Base-by-base conservation (phyloP, 257 asterid genomes). In the Thymus mandschuricus region DNA sequence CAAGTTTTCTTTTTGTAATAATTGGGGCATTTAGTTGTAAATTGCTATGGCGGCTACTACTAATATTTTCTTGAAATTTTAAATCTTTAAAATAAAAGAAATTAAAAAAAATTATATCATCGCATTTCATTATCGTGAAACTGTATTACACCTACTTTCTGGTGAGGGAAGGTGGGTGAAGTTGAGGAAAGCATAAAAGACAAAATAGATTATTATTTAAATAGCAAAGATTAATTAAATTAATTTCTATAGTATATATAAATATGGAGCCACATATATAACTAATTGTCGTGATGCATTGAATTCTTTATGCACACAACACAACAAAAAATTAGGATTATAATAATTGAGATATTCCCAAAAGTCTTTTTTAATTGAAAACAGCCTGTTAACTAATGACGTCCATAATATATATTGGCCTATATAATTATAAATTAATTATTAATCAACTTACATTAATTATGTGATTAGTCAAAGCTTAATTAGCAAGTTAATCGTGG, bases 351-450 rank as follows among this genome's bases (percentile, higher is more conserved):
- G 52, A 75, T 71, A 78, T 64, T 79, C 67, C 43, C 35, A 31
- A 79, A 66, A 79, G 83, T 76, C 76, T 48, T 66, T 49, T 76
- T 79, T 35, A 49, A 67, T 66, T 79, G 87, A 79, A 74, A 76
- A 79, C 79, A 73, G 80, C 82, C 77, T 67, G 81, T 75, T 45
- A 75, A 61, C 33, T 54, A 64, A 83, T 80, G 86, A 78, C 76
- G 70, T 61, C 80, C 75, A 55, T 56, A 45, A 15, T 57, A 73
- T 74, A 4, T 69, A 1, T 5, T 73, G 54, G 33, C 49, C 5
- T 61, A 71, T 73, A 46, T 64, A 63, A 34, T 21, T 21, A 60
- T 51, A 11, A 49, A 49, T 13, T 21, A 52, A 21, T 21, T 21
- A 21, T 21, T 58, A 49, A 66, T 57, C 81, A 69, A 77, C 64